Evolutionary conservation across 2,329 filamentous ascomycete species (phyloP), one percentile per base, ranked within the genome.

Genomic region (Ceratocystis papillata): DNA sequence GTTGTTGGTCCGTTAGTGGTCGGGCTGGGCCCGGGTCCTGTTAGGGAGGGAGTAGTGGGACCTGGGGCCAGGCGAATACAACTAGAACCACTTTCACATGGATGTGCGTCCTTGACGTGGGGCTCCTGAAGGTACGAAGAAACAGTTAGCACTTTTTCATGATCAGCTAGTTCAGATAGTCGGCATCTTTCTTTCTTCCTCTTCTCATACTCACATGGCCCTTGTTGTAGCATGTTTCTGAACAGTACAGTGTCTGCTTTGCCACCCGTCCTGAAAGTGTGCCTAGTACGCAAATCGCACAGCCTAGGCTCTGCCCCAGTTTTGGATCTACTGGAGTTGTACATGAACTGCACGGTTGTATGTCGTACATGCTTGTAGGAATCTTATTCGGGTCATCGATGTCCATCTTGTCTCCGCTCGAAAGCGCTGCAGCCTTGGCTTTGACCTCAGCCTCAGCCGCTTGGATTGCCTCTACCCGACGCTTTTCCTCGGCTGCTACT

Each of bases 241-340:
- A 79, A 70, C 79, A 81, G 69, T 79, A 81, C 6, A 79, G 71
- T 1, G 76, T 76, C 65, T 78, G 69, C 37, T 71, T 72, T 62
- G 72, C 71, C 8, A 68, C 68, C 2, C 77, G 72, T 12, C 76
- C 75, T 67, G 77, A 73, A 48, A 76, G 72, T 10, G 72, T 68
- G 1, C 79, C 71, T n/a, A 77, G 71, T 69, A 80, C 77, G 70
- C 80, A 81, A 5, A 80, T 62, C 1, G 76, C 72, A 63, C 80
- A 81, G 4, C 77, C 76, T 1, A 77, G 66, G n/a, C 50, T 65
- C 41, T 48, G 60, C 6, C 79, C 75, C 7, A 75, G 71, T 55
- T 74, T 73, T 1, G 71, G 59, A 15, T 76, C 71, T 15, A 77
- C 73, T 0, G 68, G 50, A 63, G 73, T 73, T 1, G 71, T 68